Evolutionary conservation across 2,329 filamentous ascomycete genomes (phyloP).

Genomic region (Fusarium burgessii): DNA sequence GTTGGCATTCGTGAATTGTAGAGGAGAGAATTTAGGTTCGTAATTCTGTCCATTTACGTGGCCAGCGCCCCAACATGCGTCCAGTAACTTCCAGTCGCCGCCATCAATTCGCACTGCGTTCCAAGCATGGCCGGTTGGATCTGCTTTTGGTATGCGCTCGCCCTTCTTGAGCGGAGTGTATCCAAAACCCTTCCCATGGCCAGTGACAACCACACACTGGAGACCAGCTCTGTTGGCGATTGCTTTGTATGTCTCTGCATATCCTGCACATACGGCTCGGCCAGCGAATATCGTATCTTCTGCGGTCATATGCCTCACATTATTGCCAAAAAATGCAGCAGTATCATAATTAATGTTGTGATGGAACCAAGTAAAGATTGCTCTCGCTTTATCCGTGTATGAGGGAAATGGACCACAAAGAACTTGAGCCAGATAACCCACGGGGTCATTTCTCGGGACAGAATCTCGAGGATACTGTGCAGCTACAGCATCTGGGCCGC

Average conservation of each 20-base stretch:
- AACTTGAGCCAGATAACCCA: conserved; percentile 80
- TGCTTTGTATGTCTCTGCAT: conserved; percentile 83
- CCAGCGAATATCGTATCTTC: conserved; percentile 80
- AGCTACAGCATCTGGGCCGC: conserved; percentile 81
- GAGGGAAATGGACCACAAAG: conserved; percentile 85
- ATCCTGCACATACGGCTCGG: conserved; percentile 90
- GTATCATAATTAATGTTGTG: conserved; percentile 92
- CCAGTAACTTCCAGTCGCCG: conserved; percentile 90
- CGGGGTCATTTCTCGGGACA: conserved; percentile 73
- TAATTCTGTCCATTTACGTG: conserved; percentile 67
- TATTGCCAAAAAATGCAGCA: conserved; percentile 79
- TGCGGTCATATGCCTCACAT: conserved; percentile 74
- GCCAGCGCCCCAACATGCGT: conserved; percentile 94
- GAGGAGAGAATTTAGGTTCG: conserved; percentile 74
- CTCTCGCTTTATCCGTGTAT: conserved; percentile 88
- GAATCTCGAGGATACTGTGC: conserved; percentile 78
- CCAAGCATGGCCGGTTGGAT: conserved; percentile 83
- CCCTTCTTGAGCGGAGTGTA: conserved; percentile 73
- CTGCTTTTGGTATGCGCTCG: conserved; percentile 72
- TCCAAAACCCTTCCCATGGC: conserved; percentile 90
- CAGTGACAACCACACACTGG: conserved; percentile 78
- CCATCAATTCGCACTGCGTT: conserved; percentile 90
- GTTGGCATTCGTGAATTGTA: conserved; percentile 72
- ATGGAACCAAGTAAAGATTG: conserved; percentile 95
- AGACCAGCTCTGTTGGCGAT: conserved; percentile 85